Percentiles rank a stretch among this genome's conserved stretches.
These are phyloP conservation scores for Stephanodiscus triporus DNA, from an alignment of 108 stramenopile species.

Conservation along the genomic window DNA sequence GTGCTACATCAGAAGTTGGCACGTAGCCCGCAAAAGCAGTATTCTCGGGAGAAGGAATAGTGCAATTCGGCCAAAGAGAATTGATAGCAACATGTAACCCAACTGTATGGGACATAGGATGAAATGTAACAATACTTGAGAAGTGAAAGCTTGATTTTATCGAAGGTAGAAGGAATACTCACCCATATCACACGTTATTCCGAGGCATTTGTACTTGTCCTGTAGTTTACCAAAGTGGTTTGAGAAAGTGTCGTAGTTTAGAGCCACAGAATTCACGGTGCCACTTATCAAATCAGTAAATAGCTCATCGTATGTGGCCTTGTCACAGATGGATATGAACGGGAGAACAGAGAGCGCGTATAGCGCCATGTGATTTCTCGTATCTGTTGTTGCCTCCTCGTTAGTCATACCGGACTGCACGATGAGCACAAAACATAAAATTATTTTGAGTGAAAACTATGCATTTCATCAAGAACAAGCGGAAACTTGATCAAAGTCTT, in stretches of 20 bases:
- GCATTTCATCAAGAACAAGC: background rate
- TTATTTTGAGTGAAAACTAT: background rate
- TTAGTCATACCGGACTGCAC: slow-evolving; percentile 13
- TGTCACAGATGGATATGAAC: slow-evolving; percentile 43
- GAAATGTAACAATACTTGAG: background rate
- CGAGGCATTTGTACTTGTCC: slow-evolving; percentile 40
- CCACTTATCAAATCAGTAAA: slow-evolving; percentile 23
- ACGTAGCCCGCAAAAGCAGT: slow-evolving; percentile 31
- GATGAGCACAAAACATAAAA: background rate
- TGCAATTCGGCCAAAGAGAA: slow-evolving; percentile 9
- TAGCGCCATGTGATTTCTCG: slow-evolving; percentile 34
- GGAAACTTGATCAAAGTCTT: background rate
- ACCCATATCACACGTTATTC: slow-evolving; percentile 32
- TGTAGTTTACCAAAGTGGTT: slow-evolving; percentile 20
- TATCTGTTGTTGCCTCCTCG: background rate
- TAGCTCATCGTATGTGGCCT: slow-evolving; percentile 22
- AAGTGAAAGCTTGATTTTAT: background rate
- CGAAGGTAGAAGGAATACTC: slow-evolving; percentile 5
- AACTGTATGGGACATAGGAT: background rate
- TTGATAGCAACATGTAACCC: background rate
- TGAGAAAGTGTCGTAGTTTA: slow-evolving; percentile 17
- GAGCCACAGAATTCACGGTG: background rate
- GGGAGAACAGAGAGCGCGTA: slow-evolving; percentile 46
- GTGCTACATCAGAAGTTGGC: slow-evolving; percentile 26
- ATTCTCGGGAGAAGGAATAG: slow-evolving; percentile 3